Conservation (phyloP, 208 protist species). For the Lotmaria passim region DNA sequence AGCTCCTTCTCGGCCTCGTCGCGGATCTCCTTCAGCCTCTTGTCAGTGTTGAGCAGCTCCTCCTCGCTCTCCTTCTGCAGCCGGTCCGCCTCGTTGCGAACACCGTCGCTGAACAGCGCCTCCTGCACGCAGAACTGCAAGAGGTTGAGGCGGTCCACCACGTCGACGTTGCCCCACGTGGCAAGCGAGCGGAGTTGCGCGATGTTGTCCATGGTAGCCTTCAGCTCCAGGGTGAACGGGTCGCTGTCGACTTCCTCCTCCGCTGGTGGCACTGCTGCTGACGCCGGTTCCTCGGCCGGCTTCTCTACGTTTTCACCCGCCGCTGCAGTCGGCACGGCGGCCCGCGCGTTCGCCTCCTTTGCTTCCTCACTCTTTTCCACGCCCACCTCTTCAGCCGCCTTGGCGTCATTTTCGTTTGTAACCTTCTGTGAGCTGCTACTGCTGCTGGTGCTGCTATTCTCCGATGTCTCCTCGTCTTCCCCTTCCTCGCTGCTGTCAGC, state of each 20-base stretch:
- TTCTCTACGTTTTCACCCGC: background rate
- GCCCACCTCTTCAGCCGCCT: conserved; percentile 23
- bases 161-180: conserved; percentile 84
- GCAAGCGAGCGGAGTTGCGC: conserved; percentile 62
- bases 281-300: background rate
- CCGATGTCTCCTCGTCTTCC: conserved; percentile 17
- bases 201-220: conserved; percentile 64
- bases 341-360: conserved; percentile 4
- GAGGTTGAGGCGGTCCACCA: conserved; percentile 76
- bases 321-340: background rate
- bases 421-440: background rate
- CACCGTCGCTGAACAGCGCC: conserved; percentile 52
- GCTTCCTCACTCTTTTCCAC: conserved; percentile 11
- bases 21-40: conserved; percentile 63
- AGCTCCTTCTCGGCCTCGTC: conserved; percentile 84
- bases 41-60: conserved; percentile 44
- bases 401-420: conserved; percentile 14
- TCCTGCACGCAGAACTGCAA: conserved; percentile 78
- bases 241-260: conserved; percentile 33
- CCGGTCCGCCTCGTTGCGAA: conserved; percentile 63
- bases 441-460: conserved; percentile 22
- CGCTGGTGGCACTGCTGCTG: background rate
- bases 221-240: conserved; percentile 53
- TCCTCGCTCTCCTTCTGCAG: conserved; percentile 63
- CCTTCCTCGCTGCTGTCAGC: conserved; percentile 29